Base-by-base conservation (phyloP, 1,284 basidiomycete genomes). In the Sporisorium graminicola region DNA sequence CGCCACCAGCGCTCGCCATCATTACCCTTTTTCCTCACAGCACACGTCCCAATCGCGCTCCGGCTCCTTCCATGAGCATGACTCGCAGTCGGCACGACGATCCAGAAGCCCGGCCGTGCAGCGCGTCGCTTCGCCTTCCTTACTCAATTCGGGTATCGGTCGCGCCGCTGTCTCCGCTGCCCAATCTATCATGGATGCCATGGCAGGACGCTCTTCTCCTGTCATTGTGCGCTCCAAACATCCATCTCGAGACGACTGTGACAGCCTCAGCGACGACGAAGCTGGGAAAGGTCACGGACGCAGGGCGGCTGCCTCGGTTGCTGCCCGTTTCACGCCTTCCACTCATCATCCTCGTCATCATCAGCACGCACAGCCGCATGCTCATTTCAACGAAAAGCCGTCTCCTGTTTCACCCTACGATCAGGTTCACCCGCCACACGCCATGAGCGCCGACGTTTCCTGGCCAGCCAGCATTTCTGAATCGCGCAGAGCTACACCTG, bases 281-380 rank as follows among this genome's bases (percentile, higher is more conserved):
- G 72, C 72, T 26, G 78, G 77, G 31, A 81, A 81, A 29, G 80
- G 80, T 7, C 80, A 81, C 29, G 75, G 78, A 8, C 55, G 65
- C 37, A 79, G 67, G 35, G 66, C 72, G 16, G 64, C 53, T 26
- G 53, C 62, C 22, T 52, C 67, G 5, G 61, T 50, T 40, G 56
- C 65, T n/a, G 62, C 58, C 10, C 65, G 78, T 46, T 79, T 65
- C 55, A 78, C 75, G 10, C 78, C 79, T 35, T 71, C 74, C 49
- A 37, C 57, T 35, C 27, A 63, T 26, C 71, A 65, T 46, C 55
- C 70, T 12, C 62, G 66, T 13, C 60, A 62, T 16, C 60, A 62
- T 27, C 24, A 43, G 14, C 53, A 55, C 22, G 29, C 27, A 24
- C 52, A 55, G 26, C 68, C 63, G 26, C 65, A 59, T 31, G 67